Conservation (phyloP, 2,329 filamentous ascomycete species). For the Gaeumannomyces tritici region DNA sequence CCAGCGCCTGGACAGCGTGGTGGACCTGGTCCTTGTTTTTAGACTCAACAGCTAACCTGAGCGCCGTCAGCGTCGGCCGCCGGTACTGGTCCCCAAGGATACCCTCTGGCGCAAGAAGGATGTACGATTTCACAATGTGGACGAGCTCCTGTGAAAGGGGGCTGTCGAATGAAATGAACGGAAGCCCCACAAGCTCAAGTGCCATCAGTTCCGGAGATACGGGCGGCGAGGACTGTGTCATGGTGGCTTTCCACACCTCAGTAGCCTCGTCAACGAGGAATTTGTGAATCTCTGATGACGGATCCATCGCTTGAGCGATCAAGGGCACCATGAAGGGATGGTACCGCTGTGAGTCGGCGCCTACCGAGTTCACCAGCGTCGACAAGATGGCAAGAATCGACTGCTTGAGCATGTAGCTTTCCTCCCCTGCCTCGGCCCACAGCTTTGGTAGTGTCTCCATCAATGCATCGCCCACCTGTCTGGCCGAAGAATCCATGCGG, state of each 20-base stretch:
- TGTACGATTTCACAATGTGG: constrained; percentile 59
- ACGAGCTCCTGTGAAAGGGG: constrained; percentile 54
- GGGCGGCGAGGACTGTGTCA: constrained; percentile 55
- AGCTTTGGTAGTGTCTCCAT: constrained; percentile 70
- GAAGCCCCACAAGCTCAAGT: constrained; percentile 53
- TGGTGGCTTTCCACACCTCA: constrained; percentile 75
- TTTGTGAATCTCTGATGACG: constrained; percentile 62
- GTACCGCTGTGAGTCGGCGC: constrained; percentile 65
- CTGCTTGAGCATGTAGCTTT: constrained; percentile 90
- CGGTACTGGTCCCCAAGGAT: constrained; percentile 49
- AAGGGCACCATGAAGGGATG: constrained; percentile 74
- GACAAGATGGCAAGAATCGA: constrained; percentile 79
- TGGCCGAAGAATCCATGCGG: constrained; percentile 66
- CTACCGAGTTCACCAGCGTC: constrained; percentile 79
- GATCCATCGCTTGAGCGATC: constrained; percentile 69
- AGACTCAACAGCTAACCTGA: constrained; percentile 38
- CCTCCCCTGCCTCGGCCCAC: constrained; percentile 71
- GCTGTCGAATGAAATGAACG: constrained; percentile 56
- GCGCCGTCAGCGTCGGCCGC: constrained; percentile 36
- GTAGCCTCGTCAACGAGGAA: constrained; percentile 88
- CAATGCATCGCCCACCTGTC: constrained; percentile 66
- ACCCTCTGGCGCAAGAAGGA: constrained; percentile 59
- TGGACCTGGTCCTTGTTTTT: constrained; percentile 49
- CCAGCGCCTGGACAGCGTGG: constrained; percentile 50
- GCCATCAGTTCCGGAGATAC: constrained; percentile 51